Conservation (phyloP, 768 basidiomycete species). For the Kwoniella europaea region DNA sequence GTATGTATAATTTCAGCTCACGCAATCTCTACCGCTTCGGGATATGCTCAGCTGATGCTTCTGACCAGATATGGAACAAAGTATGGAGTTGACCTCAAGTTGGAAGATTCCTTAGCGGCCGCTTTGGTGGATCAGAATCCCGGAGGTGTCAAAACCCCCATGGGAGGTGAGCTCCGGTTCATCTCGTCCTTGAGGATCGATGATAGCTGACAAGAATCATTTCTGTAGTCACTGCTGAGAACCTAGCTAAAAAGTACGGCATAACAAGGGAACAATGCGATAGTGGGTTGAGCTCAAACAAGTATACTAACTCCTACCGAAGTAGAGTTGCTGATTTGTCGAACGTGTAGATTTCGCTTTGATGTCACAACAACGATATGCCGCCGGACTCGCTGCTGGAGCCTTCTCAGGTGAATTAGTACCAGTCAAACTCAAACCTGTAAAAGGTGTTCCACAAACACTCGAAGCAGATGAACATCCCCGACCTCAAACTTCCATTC, state of each 20-base stretch:
- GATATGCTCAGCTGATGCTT: too few relatives aligned
- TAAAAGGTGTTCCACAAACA: slow-evolving; percentile 42
- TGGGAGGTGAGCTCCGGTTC: slow-evolving; percentile 58
- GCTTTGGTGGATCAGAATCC: slow-evolving; percentile 59
- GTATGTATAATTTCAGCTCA: slow-evolving; percentile 26
- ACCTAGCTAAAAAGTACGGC: slow-evolving; percentile 60
- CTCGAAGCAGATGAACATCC: slow-evolving; percentile 58
- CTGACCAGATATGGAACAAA: slow-evolving; percentile 58
- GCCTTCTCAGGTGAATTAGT: slow-evolving; percentile 53
- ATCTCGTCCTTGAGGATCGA: too few relatives aligned
- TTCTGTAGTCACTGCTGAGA: slow-evolving; percentile 58
- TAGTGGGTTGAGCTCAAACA: slow-evolving; percentile 28
- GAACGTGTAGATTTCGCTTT: slow-evolving; percentile 51
- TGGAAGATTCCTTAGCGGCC: slow-evolving; percentile 60
- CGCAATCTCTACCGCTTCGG: too few relatives aligned
- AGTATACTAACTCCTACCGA: too few relatives aligned
- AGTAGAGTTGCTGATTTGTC: not conserved
- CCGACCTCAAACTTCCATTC: slow-evolving; percentile 56
- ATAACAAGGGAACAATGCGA: slow-evolving; percentile 59
- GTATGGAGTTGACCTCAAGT: slow-evolving; percentile 59
- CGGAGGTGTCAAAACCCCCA: slow-evolving; percentile 50
- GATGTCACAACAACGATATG: slow-evolving; percentile 58
- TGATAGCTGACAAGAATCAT: slow-evolving; percentile 8
- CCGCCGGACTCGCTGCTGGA: slow-evolving; percentile 46
- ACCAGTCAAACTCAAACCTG: slow-evolving; percentile 47